Evolutionary conservation across 495 filamentous ascomycete genomes (phyloP), one percentile per base, ranked within the genome.

Genomic region (Hypoxylon intermedium): DNA sequence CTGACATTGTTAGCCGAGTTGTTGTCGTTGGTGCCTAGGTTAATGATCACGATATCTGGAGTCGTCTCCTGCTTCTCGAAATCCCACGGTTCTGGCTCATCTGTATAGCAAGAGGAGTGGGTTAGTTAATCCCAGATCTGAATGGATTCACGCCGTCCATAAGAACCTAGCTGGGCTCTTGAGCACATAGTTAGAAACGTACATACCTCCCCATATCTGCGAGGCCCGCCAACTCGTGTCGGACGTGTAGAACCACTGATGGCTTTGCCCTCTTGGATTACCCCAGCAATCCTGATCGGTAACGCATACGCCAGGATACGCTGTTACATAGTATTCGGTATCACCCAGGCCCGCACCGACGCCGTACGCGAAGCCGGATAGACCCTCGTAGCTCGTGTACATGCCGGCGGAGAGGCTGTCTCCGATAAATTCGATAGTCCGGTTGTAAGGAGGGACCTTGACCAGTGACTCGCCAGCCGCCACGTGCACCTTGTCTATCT

Each of bases 11-110:
- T 89, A 12, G 71, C 70, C 0, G 75, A 55, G 53, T 86, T 85
- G 54, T 80, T 79, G 68, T 89, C 87, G 59, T 89, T 89, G 13
- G 85, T 88, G 20, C 86, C 87, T 34, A 90, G 75, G 61, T 88
- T 84, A 65, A 89, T 87, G 55, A 89, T 60, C 9, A 87, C 86
- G 6, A 91, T 74, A 60, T 89, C 86, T 3, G 86, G 85, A 0
- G 78, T 77, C n/a, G 77, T 81, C 12, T 68, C 68, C 46, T 84
- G 81, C 24, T 78, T 79, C 5, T 67, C 71, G 47, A 88, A 87
- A 59, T 86, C 80, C 82, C 83, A 89, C 0, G 75, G 67, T 53
- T 88, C 83, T 0, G 84, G 82, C 1, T 80, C 73, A 23, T 78
- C 76, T 78, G 31, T 16, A 30, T 31, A 42, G 38, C 1, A 50